A percentile compares a stretch with the other conserved stretches of the same genome.
These are phyloP conservation scores for Endocalyx cinctus DNA, from an alignment of 2,329 filamentous ascomycete genomes.

Conservation along the genomic window DNA sequence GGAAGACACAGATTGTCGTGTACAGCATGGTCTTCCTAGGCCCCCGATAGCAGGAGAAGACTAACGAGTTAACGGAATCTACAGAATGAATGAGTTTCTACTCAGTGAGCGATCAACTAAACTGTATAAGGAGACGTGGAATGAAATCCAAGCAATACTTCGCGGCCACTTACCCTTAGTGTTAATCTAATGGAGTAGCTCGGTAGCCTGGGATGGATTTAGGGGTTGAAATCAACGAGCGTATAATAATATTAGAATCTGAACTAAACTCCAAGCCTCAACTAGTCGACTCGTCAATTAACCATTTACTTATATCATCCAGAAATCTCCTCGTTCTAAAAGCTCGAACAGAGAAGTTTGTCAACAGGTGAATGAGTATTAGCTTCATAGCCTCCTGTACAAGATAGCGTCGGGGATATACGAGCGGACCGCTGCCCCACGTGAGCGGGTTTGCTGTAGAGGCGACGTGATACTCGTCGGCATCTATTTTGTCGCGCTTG, in stretches of 20 bases:
- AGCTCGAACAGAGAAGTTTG: slow-evolving; percentile 4
- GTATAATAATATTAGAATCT: too few species aligned
- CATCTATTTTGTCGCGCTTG: slow-evolving; percentile 5
- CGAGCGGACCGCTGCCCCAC: slow-evolving; percentile 7
- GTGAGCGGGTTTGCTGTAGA: slow-evolving; percentile 7
- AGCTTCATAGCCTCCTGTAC: slow-evolving; percentile 9
- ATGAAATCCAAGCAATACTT: not conserved
- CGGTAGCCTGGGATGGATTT: too few species aligned
- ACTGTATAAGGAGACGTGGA: not conserved
- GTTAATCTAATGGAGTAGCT: too few species aligned
- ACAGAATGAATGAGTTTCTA: not conserved
- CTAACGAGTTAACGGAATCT: not conserved
- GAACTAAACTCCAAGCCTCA: too few species aligned
- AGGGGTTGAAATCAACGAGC: too few species aligned
- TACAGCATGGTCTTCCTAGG: too few species aligned
- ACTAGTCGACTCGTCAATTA: too few species aligned
- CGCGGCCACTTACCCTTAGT: not conserved
- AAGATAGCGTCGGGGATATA: slow-evolving; percentile 9
- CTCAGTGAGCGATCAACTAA: not conserved
- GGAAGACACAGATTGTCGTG: too few species aligned
- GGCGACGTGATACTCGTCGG: slow-evolving; percentile 10
- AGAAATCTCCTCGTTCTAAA: slow-evolving; percentile 1
- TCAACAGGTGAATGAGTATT: slow-evolving; percentile 8
- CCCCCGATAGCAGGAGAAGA: not conserved
- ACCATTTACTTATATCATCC: slow-evolving; percentile 2